Base-by-base conservation (phyloP, 2,329 filamentous ascomycete genomes). In the Pseudogymnoascus sp. region DNA sequence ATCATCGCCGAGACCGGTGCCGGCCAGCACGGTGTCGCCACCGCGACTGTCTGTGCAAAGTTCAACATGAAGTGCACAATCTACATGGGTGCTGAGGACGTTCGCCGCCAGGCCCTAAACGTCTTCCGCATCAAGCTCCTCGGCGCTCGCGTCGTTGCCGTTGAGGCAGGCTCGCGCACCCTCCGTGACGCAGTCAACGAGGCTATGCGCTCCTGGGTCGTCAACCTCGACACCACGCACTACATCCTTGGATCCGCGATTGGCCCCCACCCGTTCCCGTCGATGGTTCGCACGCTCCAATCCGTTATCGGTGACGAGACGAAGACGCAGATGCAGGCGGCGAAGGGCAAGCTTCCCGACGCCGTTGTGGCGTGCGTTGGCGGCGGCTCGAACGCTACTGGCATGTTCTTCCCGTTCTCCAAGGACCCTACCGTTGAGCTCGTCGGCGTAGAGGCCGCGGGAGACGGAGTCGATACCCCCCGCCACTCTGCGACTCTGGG, bases 231-330 rank as follows among this genome's bases (percentile, higher is more conserved):
- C 70, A 95, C 91, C 15, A 97, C 94, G 0, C 94, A 99, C 81
- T 99, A 97, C 80, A 94, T 97, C 70, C 96, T 99, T 70, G 94
- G 94, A 62, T 97, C 92, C 13, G 94, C 94, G 48, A 99, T 99
- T 69, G 94, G 94, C 0, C 94, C 94, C 58, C 94, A 99, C 74
- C 94, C 94, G 9, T 97, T 97, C 87, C 94, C 94, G 1, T 96
- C 91, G 60, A 97, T 97, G 66, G 94, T 97, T 60, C 88, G 94
- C 64, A 97, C 93, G 0, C 97, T 99, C 86, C 94, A 97, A 78
- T 94, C 89, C 4, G 89, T 99, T 65, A 99, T 99, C 68, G 94
- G 94, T 62, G 85, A 89, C 69, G 94, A 99, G 80, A 97, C 94
- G 48, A 96, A 94, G 80, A 78, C 87, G 69, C 93, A 97, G 78